Percentiles rank a stretch among this genome's conserved stretches.
phyloP scores from a whole-genome alignment of 78 protist genomes.

The Corallochytrium limacisporum region DNA sequence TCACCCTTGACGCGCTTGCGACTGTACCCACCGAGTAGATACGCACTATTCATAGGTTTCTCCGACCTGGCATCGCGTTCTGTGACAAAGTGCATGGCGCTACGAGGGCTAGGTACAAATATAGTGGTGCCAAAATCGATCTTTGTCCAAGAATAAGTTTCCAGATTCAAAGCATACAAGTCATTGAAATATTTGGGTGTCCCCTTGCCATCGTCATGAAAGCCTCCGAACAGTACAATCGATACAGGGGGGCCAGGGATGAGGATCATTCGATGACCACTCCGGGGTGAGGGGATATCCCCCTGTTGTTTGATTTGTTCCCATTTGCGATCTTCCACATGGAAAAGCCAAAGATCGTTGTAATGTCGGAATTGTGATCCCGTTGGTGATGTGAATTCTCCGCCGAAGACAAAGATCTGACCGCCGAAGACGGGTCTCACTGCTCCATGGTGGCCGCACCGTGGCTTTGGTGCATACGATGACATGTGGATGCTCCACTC shows the following conservation, averaged over 20 bases:
- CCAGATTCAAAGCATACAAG: constrained; percentile 9
- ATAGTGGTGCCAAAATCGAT: not conserved
- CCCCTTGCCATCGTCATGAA: constrained; percentile 15
- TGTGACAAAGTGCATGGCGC: not conserved
- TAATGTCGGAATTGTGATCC: constrained; percentile 7
- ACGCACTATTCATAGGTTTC: not conserved
- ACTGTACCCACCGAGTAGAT: not conserved
- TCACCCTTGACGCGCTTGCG: not conserved
- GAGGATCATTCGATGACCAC: constrained; percentile 37
- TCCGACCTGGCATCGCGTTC: not conserved
- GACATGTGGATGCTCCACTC: constrained; percentile 2
- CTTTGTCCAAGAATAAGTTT: not conserved
- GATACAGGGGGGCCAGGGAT: not conserved
- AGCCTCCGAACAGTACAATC: constrained; percentile 31
- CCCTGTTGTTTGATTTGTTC: not conserved
- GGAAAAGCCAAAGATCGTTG: constrained; percentile 12
- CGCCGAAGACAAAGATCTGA: constrained; percentile 19
- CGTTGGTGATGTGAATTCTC: constrained; percentile 3
- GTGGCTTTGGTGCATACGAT: constrained; percentile 20
- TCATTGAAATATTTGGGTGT: constrained; percentile 20
- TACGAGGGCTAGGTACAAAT: not conserved
- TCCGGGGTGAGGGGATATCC: constrained; percentile 9
- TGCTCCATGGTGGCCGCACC: constrained; percentile 7
- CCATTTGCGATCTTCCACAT: not conserved
- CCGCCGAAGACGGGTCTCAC: constrained; percentile 8